Evolutionary conservation across 2,329 filamentous ascomycete species (phyloP).

Genomic region (Trichoderma atrobrunneum): DNA sequence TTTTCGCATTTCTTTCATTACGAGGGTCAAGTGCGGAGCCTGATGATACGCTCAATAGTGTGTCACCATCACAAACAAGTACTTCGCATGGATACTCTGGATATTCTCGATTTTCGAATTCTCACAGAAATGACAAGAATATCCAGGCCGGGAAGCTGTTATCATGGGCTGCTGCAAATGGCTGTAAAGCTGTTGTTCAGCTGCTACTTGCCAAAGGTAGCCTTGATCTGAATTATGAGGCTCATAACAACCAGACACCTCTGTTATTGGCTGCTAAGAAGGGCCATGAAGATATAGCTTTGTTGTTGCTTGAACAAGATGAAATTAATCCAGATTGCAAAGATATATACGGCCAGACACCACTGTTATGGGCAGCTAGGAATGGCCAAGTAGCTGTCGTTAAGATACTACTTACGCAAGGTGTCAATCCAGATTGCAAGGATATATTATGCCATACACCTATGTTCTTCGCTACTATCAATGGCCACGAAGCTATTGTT

Average conservation of each 20-base stretch:
- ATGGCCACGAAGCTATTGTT: no score
- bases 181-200: neutral
- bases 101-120: neutral
- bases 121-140: neutral
- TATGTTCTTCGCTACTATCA: no score
- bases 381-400: neutral
- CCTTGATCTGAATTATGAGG: neutral
- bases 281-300: neutral
- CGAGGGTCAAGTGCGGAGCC: no score
- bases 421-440: neutral
- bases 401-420: neutral
- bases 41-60: no score
- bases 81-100: no score
- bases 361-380: neutral
- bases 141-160: fast-evolving
- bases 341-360: neutral
- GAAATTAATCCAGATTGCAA: neutral
- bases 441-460: no score
- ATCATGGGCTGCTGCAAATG: neutral
- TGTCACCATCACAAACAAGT: no score
- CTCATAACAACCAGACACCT: neutral
- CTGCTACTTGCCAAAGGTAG: neutral
- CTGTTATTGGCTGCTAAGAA: neutral
- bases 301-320: neutral
- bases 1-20: neutral